A percentile compares a stretch with the other conserved stretches of the same genome.
Conservation (phyloP, 768 basidiomycete genomes). For the Coprinopsis cinerea region DNA sequence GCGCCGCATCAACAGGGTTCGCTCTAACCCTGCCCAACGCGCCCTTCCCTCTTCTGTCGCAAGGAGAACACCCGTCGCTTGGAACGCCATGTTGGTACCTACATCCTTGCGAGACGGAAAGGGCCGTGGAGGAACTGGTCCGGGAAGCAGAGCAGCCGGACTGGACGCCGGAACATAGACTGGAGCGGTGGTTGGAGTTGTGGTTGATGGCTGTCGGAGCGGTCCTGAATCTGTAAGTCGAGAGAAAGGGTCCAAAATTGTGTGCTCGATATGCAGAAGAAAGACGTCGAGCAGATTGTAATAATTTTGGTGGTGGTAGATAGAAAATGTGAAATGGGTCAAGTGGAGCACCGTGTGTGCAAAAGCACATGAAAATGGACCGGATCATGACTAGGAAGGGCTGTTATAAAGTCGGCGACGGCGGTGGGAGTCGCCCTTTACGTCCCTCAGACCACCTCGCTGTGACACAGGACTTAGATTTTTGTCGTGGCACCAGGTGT, state of each 20-base stretch:
- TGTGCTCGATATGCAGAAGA: no score
- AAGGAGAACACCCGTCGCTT: constrained; percentile 80
- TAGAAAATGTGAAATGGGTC: no score
- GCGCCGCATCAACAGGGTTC: constrained; percentile 43
- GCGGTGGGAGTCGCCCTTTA: background rate
- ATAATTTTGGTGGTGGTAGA: no score
- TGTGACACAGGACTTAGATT: background rate
- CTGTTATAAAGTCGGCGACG: background rate
- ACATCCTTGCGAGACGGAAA: constrained; percentile 78
- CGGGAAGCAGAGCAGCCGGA: constrained; percentile 32
- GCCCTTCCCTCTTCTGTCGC: constrained; percentile 73
- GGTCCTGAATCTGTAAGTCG: constrained; percentile 53
- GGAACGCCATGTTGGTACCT: constrained; percentile 78
- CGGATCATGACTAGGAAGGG: constrained; percentile 19
- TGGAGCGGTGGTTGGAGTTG: constrained; percentile 54
- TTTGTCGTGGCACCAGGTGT: constrained; percentile 1
- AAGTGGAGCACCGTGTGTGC: background rate
- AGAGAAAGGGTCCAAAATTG: no score
- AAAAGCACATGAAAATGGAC: constrained; percentile 21
- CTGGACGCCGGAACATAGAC: constrained; percentile 24
- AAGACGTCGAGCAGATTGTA: no score
- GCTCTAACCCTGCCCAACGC: constrained; percentile 45
- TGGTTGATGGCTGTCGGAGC: constrained; percentile 77
- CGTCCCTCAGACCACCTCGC: background rate
- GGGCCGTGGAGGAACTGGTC: constrained; percentile 65